Evolutionary conservation across 1,284 basidiomycete genomes (phyloP), one percentile per base, ranked within the genome.

Genomic region (Ustilago curta): DNA sequence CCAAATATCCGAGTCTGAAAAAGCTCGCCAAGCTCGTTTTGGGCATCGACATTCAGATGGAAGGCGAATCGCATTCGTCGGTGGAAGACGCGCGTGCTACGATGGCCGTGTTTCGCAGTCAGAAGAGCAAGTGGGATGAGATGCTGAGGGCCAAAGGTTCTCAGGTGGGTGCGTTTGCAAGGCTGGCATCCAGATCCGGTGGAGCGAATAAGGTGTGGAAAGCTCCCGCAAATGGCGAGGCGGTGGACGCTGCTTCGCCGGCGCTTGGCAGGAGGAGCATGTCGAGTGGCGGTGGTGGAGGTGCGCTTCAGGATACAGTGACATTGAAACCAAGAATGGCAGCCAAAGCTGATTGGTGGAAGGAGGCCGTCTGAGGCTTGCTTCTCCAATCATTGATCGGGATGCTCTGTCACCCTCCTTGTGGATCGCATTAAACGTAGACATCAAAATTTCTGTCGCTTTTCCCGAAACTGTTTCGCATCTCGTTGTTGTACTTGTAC

Each of bases 41-140:
- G 0, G 93, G 90, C 0, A 84, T 96, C 3, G 88, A 90, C 27
- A 98, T 99, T 59, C 96, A 99, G 85, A 86, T 87, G 35, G 59
- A 71, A 32, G 81, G 83, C 18, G 58, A 70, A 23, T 72, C 77
- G 44, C 81, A 83, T 59, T 79, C 72, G 42, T 68, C 78, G 3
- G 76, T 81, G 9, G 93, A 91, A 25, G 95, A 99, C 83, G 95
- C 96, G 2, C 88, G 94, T 50, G 95, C 95, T 0, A 94, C 96
- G 0, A 98, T 99, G 94, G 95, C 94, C 0, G 87, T 98, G 25
- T 99, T 93, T 85, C 88, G 94, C 8, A 85, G 96, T n/a, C 89
- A 96, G 84, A 91, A 92, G 80, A 90, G 90, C 63, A 89, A 90
- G 55, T 98, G 94, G 94, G 95, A 98, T 64, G 27, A 74, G 60